Base-by-base conservation (phyloP, 1,284 basidiomycete species). In the Porogramme epimiltina region DNA sequence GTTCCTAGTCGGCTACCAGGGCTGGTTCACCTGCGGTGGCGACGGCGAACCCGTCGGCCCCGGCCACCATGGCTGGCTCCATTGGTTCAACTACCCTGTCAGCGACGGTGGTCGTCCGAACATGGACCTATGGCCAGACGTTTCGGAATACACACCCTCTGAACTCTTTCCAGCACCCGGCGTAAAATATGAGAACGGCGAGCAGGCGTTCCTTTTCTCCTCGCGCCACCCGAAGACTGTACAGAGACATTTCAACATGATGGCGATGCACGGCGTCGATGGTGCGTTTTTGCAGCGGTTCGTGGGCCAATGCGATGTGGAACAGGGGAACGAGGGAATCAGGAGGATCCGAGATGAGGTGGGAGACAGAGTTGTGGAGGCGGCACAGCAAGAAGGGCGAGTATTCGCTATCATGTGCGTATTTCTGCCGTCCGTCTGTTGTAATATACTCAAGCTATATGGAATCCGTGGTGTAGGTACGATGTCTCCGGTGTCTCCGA, bases 31-130 rank as follows among this genome's bases (percentile, higher is more conserved):
- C 24, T 70, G 68, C 46, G 55, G 62, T 20, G 66, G 68, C 18
- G 68, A 70, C 42, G 68, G 68, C 20, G 65, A 51, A 37, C 65
- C 67, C 16, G 73, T 89, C 34, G 78, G 75, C 49, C 81, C 80
- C 65, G 82, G 84, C 77, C 88, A 91, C 62, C 87, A 90, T 58
- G 87, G 88, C 26, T 91, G 88, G 89, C 72, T 90, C n/a, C 89
- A 90, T 61, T 91, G 88, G 89, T 82, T 89, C 65, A 76, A 82
- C 56, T 62, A 71, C 18, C 85, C 87, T 3, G 73, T 91, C 4
- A 75, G 81, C 1, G 70, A 79, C 22, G 89, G 87, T 15, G 87
- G 87, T 18, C 77, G 75, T 6, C 82, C 85, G 2, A 88, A 85
- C 58, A 80, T 76, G 45, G 88, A 91, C 67, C 63, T 87, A 20